A percentile compares a stretch with the other conserved stretches of the same genome.
phyloP scores from a whole-genome alignment of 495 filamentous ascomycete genomes.

The Neurospora hispaniola region DNA sequence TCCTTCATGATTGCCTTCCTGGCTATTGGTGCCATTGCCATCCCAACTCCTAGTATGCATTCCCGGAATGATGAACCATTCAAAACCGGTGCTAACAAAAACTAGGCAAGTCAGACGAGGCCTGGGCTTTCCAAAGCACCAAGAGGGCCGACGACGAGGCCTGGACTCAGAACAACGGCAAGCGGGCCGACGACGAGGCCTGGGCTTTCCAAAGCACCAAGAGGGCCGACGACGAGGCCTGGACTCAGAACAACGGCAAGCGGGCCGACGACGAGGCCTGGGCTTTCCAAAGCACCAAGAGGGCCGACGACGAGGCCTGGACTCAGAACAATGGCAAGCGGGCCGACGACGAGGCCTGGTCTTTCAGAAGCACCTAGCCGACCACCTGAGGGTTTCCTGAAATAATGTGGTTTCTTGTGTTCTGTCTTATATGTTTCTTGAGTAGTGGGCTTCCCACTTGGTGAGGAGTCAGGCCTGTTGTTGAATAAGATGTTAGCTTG shows the following conservation, averaged over 20 bases:
- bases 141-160: not conserved
- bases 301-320: not conserved
- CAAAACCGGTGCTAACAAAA: not conserved
- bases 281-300: not conserved
- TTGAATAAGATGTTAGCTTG: not conserved
- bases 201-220: not conserved
- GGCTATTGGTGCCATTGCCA: not conserved
- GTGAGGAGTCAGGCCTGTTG: not conserved
- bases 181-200: not conserved
- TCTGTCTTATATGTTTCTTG: not conserved
- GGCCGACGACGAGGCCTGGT: not conserved
- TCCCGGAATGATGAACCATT: not conserved
- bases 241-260: not conserved
- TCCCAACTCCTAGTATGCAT: constrained; percentile 1
- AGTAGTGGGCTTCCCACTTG: not conserved
- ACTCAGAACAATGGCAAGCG: not conserved
- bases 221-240: not conserved
- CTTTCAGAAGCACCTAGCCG: not conserved
- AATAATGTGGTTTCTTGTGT: not conserved
- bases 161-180: not conserved
- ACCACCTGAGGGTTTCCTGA: not conserved
- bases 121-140: not conserved
- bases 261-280: not conserved
- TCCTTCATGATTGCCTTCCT: constrained; percentile 2
- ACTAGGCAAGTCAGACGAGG: not conserved